Percentiles rank a stretch among this genome's conserved stretches.
phyloP scores from a whole-genome alignment of 352 stramenopile species.

The Elongisporangium undulatum region DNA sequence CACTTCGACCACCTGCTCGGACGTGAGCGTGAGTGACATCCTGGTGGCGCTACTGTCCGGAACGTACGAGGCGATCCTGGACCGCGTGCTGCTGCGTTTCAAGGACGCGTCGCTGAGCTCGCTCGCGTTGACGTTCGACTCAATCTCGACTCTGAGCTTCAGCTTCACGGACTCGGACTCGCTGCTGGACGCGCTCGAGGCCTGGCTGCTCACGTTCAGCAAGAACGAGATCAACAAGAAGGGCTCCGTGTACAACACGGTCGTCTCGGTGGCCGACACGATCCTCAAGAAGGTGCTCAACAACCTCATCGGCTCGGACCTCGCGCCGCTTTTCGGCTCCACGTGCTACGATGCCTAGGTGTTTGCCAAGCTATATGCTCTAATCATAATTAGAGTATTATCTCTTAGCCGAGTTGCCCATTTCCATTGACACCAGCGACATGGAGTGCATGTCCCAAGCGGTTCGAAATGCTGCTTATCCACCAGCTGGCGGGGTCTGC shows the following conservation, averaged over 20 bases:
- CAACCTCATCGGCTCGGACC: conserved; percentile 31
- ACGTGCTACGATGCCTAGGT: conserved; percentile 15
- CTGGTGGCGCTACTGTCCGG: conserved; percentile 24
- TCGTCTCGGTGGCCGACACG: conserved; percentile 29
- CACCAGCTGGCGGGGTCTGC: background rate
- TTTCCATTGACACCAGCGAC: no score
- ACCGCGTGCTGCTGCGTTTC: conserved; percentile 15
- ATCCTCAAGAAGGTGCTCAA: conserved; percentile 45
- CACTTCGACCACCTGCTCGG: conserved; percentile 26
- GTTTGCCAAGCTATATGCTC: no score
- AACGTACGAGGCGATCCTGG: conserved; percentile 27
- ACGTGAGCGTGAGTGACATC: conserved; percentile 41
- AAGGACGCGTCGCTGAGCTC: conserved; percentile 25
- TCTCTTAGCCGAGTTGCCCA: no score
- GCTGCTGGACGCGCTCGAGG: conserved; percentile 38
- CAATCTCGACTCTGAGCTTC: conserved; percentile 48
- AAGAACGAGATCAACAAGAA: conserved; percentile 61
- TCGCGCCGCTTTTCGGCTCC: conserved; percentile 36
- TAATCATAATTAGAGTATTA: no score
- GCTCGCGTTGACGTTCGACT: conserved; percentile 34
- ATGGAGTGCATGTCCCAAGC: no score
- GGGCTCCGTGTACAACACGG: conserved; percentile 42
- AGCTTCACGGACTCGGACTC: conserved; percentile 31
- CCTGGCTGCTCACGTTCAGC: conserved; percentile 44
- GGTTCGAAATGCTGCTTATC: background rate